A percentile compares a stretch with the other conserved stretches of the same genome.
Conservation (phyloP, 2,329 filamentous ascomycete species). For the Aspergillus felis region DNA sequence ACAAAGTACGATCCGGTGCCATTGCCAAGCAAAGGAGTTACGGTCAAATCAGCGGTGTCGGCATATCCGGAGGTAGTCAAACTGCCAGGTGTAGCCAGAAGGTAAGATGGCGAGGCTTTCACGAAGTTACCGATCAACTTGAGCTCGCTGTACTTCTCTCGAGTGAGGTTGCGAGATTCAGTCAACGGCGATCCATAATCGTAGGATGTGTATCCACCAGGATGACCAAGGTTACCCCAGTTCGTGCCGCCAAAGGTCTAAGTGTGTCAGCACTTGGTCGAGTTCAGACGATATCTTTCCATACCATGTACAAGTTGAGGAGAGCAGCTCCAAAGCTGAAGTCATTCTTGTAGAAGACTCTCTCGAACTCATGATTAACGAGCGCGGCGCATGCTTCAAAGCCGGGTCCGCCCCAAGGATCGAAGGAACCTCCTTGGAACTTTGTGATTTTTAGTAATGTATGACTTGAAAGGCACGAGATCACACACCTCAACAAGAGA, state of each 20-base stretch:
- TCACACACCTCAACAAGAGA: constrained; percentile 54
- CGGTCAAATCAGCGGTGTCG: constrained; percentile 53
- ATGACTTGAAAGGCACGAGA: too few species aligned
- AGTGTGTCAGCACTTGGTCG: background rate
- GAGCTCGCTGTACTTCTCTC: constrained; percentile 75
- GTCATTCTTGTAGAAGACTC: constrained; percentile 76
- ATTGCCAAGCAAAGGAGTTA: constrained; percentile 59
- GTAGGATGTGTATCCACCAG: constrained; percentile 61
- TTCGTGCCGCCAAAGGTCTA: constrained; percentile 73
- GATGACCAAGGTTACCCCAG: constrained; percentile 74
- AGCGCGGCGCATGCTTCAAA: constrained; percentile 64
- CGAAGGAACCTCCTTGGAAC: constrained; percentile 69
- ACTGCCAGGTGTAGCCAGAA: constrained; percentile 55
- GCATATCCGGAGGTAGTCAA: constrained; percentile 40
- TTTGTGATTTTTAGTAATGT: constrained; percentile 26
- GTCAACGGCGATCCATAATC: constrained; percentile 62
- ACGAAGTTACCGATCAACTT: constrained; percentile 74
- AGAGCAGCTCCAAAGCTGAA: constrained; percentile 64
- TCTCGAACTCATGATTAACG: constrained; percentile 68
- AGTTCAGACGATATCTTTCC: background rate
- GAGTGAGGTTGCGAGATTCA: constrained; percentile 63
- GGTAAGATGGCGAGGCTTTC: constrained; percentile 66
- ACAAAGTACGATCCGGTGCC: constrained; percentile 57
- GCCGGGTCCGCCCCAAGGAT: constrained; percentile 69
- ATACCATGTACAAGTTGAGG: constrained; percentile 71